Evolutionary conservation across 768 basidiomycete species (phyloP), one percentile per base, ranked within the genome.

Genomic region (Obba rivulosa): DNA sequence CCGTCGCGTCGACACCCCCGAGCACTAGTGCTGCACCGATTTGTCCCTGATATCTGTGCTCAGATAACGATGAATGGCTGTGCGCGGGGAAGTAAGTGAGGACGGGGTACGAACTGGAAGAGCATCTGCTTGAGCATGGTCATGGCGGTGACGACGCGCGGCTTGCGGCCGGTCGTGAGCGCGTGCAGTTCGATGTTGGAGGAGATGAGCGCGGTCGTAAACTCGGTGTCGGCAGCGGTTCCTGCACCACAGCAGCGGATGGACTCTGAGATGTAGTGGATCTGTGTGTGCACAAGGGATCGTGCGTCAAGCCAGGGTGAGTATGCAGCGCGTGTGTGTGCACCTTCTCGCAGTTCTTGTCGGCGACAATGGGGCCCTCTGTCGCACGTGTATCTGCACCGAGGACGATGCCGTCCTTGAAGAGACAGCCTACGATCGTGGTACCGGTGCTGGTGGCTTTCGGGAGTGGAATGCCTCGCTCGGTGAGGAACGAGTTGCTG

Each of bases 281-380:
- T 99, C 95, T 98, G 38, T n/a, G n/a, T n/a, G n/a, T n/a, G n/a
- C n/a, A 34, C 18, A 17, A 23, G 43, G 39, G 35, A 35, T 18
- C 11, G 41, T 54, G 46, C 41, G 41, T 37, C n/a, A n/a, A n/a
- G n/a, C n/a, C n/a, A n/a, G n/a, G n/a, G n/a, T n/a, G n/a, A n/a
- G n/a, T n/a, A n/a, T n/a, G n/a, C n/a, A n/a, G n/a, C 31, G 41
- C 14, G 41, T 20, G 36, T 16, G 25, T 8, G 56, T 71, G 41
- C 47, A 94, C 95, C 87, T 99, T 99, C 74, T 98, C 96, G 69
- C 96, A 99, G 71, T 99, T 99, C 80, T 99, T 98, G 74, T 98
- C 95, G 0, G 92, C 92, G 22, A 99, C 91, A 55, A 98, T 97
- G 20, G 80, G 79, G 1, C 95, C 96, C 52, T 85, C 90, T 0